Evolutionary conservation across 345 rosid species (phyloP).

Genomic region (Salix caprea): DNA sequence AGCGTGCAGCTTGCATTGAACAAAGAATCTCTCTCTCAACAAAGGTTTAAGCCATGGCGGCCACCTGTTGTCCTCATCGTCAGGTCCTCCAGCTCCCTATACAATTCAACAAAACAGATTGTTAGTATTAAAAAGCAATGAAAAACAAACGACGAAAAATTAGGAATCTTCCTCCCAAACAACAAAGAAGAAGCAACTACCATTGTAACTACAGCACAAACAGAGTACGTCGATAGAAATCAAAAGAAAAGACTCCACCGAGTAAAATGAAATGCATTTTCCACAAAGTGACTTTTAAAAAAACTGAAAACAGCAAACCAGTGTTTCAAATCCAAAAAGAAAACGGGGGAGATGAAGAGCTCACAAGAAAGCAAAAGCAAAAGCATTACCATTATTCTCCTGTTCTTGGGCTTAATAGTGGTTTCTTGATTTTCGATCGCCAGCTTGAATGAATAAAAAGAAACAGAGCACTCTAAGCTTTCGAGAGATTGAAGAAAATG

Average conservation of each 20-base stretch:
- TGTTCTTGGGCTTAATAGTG: conserved; percentile 43
- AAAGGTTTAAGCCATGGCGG: conserved; percentile 63
- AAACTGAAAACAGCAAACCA: neutral
- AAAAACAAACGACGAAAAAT: neutral
- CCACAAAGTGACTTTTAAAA: neutral
- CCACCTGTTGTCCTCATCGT: conserved; percentile 43
- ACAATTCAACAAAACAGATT: neutral
- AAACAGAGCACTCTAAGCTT: conserved; percentile 15
- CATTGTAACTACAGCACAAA: neutral
- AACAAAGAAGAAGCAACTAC: neutral
- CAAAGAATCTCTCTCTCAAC: conserved; percentile 47
- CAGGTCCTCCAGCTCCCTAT: conserved; percentile 59
- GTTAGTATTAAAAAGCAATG: neutral
- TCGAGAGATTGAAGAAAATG: neutral
- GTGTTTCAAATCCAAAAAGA: neutral
- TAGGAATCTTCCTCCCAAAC: neutral
- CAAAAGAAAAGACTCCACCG: neutral
- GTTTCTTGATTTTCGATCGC: conserved; percentile 50
- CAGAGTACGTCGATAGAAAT: neutral
- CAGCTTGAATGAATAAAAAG: conserved; percentile 17
- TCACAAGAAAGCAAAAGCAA: neutral
- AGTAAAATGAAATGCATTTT: neutral
- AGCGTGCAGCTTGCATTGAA: conserved; percentile 50
- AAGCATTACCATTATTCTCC: conserved; percentile 51
- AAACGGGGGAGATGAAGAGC: neutral